Base-by-base conservation (phyloP, 805 yeast genomes). In the Ogataea angusta region DNA sequence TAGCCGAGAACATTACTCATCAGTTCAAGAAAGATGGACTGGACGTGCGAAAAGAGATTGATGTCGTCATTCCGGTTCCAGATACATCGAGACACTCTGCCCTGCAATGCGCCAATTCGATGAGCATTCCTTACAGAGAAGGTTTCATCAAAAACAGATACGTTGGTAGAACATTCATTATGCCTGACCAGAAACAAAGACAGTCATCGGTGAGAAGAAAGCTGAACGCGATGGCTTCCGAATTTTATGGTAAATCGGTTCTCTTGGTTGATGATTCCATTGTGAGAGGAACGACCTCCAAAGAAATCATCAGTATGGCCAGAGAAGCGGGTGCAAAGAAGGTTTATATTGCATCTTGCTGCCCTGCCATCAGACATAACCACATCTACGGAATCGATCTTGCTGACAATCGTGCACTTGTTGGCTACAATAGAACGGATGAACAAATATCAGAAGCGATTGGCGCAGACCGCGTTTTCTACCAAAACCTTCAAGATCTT, bases 61-160 rank as follows among this genome's bases (percentile, higher is more conserved):
- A 93, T 56, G 99, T 91, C 34, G 95, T 93, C 27, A 87, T 93
- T 43, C 97, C 99, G 2, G 99, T 93, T 10, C 99, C 99, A 9
- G 99, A 93, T 63, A 93, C 99, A 6, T 82, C 98, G n/a, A 78
- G 98, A 65, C 90, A 95, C 30, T 82, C 96, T 16, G 98, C 98
- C 1, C 66, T 90, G 46, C 93, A 93, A 60, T 84, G 95, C 65
- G 91, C 98, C 1, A 90, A 85, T 26, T 71, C 80, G 34, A 72
- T 93, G 48, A 76, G 79, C 34, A 60, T 88, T 14, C 95, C 95
- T 14, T 93, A 88, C 67, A 78, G 99, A 59, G 99, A 93, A 68
- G 99, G 97, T 18, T 93, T 93, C 60, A 95, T 93, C 48, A 93
- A 93, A 65, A 93, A 93, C 69, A 76, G 97, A 56, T 93, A 93